Evolutionary conservation across 495 filamentous ascomycete species (phyloP).

Genomic region (Daldinia vernicosa): DNA sequence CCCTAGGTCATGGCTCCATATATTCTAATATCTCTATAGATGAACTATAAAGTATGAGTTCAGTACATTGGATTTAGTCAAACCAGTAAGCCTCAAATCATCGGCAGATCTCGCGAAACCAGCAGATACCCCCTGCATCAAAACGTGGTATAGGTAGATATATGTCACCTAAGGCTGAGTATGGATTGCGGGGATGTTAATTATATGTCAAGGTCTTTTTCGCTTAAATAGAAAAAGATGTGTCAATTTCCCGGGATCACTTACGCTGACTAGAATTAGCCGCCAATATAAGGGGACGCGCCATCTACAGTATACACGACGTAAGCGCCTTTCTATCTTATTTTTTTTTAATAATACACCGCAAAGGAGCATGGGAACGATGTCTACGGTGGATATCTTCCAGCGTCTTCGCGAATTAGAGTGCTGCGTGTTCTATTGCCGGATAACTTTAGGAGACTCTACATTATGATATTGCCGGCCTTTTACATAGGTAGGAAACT

Average conservation of each 20-base stretch:
- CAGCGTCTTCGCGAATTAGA: not conserved
- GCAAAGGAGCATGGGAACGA: not conserved
- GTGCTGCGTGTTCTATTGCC: not conserved
- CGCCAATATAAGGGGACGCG: slow-evolving; percentile 16
- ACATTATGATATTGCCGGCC: not conserved
- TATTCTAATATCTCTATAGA: not conserved
- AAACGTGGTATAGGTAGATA: slow-evolving; percentile 29
- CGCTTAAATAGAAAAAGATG: slow-evolving; percentile 31
- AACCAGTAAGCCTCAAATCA: slow-evolving; percentile 26
- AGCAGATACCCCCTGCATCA: slow-evolving; percentile 24
- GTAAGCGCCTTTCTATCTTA: slow-evolving; percentile 6
- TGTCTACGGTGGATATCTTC: not conserved
- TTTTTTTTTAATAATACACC: slow-evolving; percentile 8
- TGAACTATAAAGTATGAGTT: not conserved
- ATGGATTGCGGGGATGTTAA: slow-evolving; percentile 21
- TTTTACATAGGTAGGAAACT: not conserved
- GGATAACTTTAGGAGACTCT: not conserved
- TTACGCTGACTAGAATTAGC: slow-evolving; percentile 30
- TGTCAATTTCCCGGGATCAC: slow-evolving; percentile 36
- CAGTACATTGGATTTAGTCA: slow-evolving; percentile 19
- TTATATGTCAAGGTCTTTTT: not conserved
- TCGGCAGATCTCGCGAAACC: slow-evolving; percentile 25
- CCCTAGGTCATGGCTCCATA: slow-evolving; percentile 3
- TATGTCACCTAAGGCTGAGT: slow-evolving; percentile 6
- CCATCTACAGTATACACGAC: slow-evolving; percentile 5